Evolutionary conservation across 129 eudicot genomes (phyloP).

Genomic region (Tanacetum coccineum): DNA sequence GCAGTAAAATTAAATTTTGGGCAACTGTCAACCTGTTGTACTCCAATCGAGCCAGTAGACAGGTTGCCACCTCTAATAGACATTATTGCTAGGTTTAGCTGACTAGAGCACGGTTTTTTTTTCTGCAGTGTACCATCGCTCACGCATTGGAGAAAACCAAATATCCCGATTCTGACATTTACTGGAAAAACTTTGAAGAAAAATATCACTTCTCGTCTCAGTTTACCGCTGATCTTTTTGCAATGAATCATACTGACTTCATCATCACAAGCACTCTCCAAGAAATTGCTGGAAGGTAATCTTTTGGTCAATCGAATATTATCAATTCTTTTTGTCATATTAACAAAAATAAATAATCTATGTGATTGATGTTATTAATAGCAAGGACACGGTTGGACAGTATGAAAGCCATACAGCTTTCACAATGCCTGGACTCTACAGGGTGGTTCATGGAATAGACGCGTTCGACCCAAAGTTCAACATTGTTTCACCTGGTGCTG

Average conservation of each 20-base stretch:
- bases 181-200: constrained; percentile 5
- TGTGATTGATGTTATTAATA: constrained; percentile 1
- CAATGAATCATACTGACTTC: constrained; percentile 35
- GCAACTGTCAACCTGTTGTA: too few species aligned
- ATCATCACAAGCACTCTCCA: constrained; percentile 28
- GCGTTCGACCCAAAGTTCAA: constrained; percentile 34
- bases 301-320: background rate
- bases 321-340: background rate
- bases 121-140: constrained; percentile 29
- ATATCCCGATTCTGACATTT: constrained; percentile 12
- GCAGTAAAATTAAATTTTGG: too few species aligned
- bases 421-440: constrained; percentile 34
- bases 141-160: constrained; percentile 34
- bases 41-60: too few species aligned
- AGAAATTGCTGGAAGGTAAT: constrained; percentile 26
- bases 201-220: constrained; percentile 26
- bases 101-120: background rate
- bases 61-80: background rate
- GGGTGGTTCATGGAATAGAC: constrained; percentile 34
- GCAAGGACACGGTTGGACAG: constrained; percentile 33
- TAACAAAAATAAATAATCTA: background rate
- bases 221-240: constrained; percentile 30
- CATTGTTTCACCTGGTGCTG: constrained; percentile 33
- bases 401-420: constrained; percentile 32
- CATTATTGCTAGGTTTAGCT: background rate